phyloP scores from a whole-genome alignment of 495 filamentous ascomycete genomes.

The Lepidopterella palustris region DNA sequence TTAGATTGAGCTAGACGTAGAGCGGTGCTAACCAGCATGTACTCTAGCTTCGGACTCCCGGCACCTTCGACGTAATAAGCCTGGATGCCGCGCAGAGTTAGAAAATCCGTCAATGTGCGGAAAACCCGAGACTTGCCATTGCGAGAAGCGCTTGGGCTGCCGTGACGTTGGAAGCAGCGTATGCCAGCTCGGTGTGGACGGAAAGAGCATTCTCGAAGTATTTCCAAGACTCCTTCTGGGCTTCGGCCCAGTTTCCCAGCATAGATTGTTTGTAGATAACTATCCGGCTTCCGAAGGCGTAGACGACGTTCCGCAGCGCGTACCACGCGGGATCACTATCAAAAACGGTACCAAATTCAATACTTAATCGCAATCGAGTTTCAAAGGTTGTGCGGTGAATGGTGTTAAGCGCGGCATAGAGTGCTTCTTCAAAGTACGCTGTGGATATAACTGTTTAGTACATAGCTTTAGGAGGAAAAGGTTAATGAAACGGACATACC shows the following conservation, averaged over 20 bases:
- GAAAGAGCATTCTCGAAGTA: background rate
- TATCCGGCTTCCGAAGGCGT: background rate
- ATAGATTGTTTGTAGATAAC: background rate
- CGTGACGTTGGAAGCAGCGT: background rate
- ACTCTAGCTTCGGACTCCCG: background rate
- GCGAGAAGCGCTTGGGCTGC: background rate
- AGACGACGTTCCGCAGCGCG: background rate
- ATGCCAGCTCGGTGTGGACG: background rate
- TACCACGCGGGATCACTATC: background rate
- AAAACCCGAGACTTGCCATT: background rate
- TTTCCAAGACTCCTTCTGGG: background rate
- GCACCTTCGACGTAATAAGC: background rate
- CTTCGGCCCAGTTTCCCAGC: background rate
- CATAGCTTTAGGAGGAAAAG: background rate
- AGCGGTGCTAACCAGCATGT: background rate
- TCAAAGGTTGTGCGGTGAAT: background rate
- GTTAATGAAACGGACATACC: background rate
- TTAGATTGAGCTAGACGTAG: background rate
- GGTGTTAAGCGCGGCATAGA: background rate
- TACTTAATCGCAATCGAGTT: background rate
- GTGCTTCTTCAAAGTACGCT: background rate
- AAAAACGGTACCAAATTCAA: background rate
- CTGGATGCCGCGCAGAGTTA: background rate
- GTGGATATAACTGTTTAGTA: background rate
- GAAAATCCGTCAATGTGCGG: background rate